Evolutionary conservation across 805 yeast genomes (phyloP), one percentile per base, ranked within the genome.

Genomic region (Candida tibetensis): DNA sequence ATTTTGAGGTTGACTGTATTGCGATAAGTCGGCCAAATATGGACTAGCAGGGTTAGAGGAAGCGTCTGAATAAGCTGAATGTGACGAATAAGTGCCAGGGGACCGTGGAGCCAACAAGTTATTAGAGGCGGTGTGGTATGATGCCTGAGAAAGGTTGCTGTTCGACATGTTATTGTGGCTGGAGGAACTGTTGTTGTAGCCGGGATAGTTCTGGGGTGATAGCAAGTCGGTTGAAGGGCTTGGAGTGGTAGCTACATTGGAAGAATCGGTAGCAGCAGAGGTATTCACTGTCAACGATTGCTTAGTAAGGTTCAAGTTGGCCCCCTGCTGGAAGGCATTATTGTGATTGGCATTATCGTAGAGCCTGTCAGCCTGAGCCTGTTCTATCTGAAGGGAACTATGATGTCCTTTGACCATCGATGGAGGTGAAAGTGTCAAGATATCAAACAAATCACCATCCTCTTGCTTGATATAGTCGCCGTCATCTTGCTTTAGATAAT

Each of bases 41-140:
- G 71, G 70, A 18, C 64, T 55, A 15, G 57, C 60, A 3, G 70
- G 68, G 33, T 58, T 58, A 45, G 66, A 62, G 2, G 66, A 58
- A 18, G 52, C 57, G 6, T 67, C 74, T 4, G 70, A 62, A 43
- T 62, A 62, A 9, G 57, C 32, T 7, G 69, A 60, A 37, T 53
- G 48, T 9, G 41, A 30, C 12, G 55, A 44, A 30, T 40, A 46
- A 6, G 44, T 48, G 18, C 52, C 32, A 5, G 61, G 58, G 6
- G 58, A 48, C 12, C 34, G 41, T 3, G 60, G 60, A 32, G 48
- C 45, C 31, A 51, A 36, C 16, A 47, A 41, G 38, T 29, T 41
- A 41, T 30, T 38, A 32, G 21, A 22, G 32, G 32, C 42, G 46
- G 17, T 48, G 37, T 18, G 52, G 32, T 35, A 39, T 37, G 38